phyloP scores from a whole-genome alignment of 2,329 filamentous ascomycete genomes.

The Canariomyces notabilis region DNA sequence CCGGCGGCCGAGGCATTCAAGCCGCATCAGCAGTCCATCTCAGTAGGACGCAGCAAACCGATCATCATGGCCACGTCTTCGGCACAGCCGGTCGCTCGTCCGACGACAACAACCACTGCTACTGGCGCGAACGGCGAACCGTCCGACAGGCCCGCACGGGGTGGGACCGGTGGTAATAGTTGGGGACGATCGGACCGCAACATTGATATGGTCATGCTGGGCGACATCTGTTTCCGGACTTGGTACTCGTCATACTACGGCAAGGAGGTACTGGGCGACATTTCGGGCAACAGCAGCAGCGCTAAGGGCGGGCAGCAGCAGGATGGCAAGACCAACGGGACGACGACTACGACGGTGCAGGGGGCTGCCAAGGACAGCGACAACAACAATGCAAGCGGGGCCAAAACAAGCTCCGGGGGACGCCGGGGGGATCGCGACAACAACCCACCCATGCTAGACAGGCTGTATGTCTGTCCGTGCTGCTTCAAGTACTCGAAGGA shows the following conservation, averaged over 20 bases:
- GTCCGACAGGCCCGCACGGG: conserved; percentile 1
- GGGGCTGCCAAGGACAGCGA: too few species aligned
- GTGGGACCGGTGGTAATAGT: conserved; percentile 12
- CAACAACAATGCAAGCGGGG: conserved; percentile 27
- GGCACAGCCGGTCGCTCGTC: conserved; percentile 6
- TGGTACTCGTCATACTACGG: conserved; percentile 92
- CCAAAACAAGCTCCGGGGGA: conserved; percentile 27
- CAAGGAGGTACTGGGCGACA: conserved; percentile 61
- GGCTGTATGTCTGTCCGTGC: conserved; percentile 81
- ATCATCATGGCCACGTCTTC: conserved; percentile 23
- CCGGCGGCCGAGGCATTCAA: neutral
- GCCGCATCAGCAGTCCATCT: conserved; percentile 19
- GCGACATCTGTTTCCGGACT: conserved; percentile 75
- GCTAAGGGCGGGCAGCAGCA: conserved; percentile 18
- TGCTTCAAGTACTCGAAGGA: conserved; percentile 89
- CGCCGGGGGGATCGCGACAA: conserved; percentile 27
- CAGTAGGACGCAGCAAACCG: conserved; percentile 22
- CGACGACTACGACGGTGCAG: conserved; percentile 8
- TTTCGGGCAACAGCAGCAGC: conserved; percentile 28
- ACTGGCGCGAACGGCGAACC: conserved; percentile 16
- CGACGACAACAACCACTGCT: conserved; percentile 10
- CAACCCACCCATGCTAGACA: conserved; percentile 48
- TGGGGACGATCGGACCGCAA: conserved; percentile 59
- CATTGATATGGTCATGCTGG: conserved; percentile 80
- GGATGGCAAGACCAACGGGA: conserved; percentile 12